Base-by-base conservation (phyloP, 1,284 basidiomycete species). In the Pseudozyma thailandica region DNA sequence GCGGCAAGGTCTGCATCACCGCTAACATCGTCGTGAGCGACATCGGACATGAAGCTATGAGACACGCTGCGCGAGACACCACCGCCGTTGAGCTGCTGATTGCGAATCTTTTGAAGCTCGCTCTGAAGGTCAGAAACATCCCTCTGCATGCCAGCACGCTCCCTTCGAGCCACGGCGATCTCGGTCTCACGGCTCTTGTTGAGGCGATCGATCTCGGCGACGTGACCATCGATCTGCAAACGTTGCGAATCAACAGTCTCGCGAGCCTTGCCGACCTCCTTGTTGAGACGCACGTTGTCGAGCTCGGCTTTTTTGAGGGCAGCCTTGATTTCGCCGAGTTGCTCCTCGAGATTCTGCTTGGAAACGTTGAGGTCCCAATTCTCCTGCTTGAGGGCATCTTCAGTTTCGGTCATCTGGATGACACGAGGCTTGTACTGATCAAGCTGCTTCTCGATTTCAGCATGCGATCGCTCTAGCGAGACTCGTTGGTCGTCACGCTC, bases 321-420 rank as follows among this genome's bases (percentile, higher is more conserved):
- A 8, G 88, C 84, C 66, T 92, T 90, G 1, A 89, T 87, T 50
- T 91, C 89, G 37, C 87, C 82, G 37, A 92, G 86, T 73, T 91
- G 88, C 0, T 88, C 85, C 38, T 90, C 89, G 23, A 95, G 87
- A 69, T 97, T 93, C 83, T 98, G 94, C 27, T 94, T 86, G 21
- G 88, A 88, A 45, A 97, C 92, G 85, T 98, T 94, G 69, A 98
- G 90, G 81, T 97, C 94, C 95, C 95, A 98, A 83, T 96, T 97
- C 85, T 95, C 93, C 84, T 97, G 93, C 85, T 94, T 94, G 88
- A 90, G 94, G 62, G 92, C 92, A 50, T 87, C 74, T 39, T 76
- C 74, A 38, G 65, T 62, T 49, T 76, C 71, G 47, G 74, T 75
- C 63, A 78, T 65, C 54, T 69, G 65, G 42, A 78, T 54, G 50